phyloP scores from a whole-genome alignment of 192 early-diverging fungal species.

The Coemansia sp. region DNA sequence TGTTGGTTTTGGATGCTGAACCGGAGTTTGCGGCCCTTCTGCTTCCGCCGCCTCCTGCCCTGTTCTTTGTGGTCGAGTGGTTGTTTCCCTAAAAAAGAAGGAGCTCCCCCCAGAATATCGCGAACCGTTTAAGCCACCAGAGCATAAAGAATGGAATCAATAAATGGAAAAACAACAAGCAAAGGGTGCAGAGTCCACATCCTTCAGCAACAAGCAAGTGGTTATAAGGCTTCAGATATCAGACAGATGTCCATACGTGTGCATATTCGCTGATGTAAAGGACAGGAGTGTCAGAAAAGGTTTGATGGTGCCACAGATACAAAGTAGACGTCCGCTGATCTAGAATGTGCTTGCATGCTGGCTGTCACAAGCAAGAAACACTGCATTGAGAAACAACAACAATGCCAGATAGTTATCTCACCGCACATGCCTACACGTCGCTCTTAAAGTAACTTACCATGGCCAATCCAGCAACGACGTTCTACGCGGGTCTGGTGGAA shows the following conservation, averaged over 20 bases:
- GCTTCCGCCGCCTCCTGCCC: conserved; percentile 19
- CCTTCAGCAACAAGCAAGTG: background rate
- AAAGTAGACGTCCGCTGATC: background rate
- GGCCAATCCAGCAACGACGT: background rate
- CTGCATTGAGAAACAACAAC: background rate
- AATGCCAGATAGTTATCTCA: conserved; percentile 5
- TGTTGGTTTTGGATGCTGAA: conserved; percentile 2
- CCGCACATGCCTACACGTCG: background rate
- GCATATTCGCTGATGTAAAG: too few relatives aligned
- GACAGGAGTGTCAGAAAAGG: background rate
- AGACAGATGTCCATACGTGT: too few relatives aligned
- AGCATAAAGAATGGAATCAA: background rate
- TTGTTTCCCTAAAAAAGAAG: conserved; percentile 35
- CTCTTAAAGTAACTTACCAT: conserved; percentile 7
- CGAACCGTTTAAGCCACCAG: background rate
- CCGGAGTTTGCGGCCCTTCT: conserved; percentile 9
- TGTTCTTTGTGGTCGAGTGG: conserved; percentile 33
- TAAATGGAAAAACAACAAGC: background rate
- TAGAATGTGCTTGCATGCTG: background rate
- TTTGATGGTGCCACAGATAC: background rate
- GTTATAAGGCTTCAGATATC: too few relatives aligned
- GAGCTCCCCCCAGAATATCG: conserved; percentile 1
- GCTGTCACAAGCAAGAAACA: conserved; percentile 1
- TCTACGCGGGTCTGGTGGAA: background rate
- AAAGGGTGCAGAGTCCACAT: background rate